phyloP scores from a whole-genome alignment of 257 asterid genomes.

The Verbascum thapsus region DNA sequence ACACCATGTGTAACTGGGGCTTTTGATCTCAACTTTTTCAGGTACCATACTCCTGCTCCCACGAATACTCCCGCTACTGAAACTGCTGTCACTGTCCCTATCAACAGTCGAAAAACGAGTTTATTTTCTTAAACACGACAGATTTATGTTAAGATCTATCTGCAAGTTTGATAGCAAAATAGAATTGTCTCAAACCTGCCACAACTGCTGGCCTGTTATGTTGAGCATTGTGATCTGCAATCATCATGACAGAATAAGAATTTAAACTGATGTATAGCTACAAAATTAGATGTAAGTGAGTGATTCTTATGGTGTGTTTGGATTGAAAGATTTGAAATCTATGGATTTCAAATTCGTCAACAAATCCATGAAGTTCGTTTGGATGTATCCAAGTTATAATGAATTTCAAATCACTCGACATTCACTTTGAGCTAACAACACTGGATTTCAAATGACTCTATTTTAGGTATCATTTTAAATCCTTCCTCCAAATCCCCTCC shows the following conservation, averaged over 20 bases:
- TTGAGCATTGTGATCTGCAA: slow-evolving; percentile 48
- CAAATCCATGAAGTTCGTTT: too few relatives aligned
- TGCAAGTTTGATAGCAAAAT: background rate
- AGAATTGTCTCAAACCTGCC: slow-evolving; percentile 54
- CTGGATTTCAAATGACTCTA: too few relatives aligned
- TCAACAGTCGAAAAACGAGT: background rate
- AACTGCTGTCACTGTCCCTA: slow-evolving; percentile 67
- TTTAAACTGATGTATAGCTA: background rate
- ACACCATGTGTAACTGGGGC: slow-evolving; percentile 95
- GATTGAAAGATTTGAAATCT: too few relatives aligned
- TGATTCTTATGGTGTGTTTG: background rate
- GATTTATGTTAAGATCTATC: too few relatives aligned
- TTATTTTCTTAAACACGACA: too few relatives aligned
- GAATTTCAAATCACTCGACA: too few relatives aligned
- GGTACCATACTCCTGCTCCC: slow-evolving; percentile 87
- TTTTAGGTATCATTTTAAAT: too few relatives aligned
- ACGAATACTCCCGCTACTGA: slow-evolving; percentile 81
- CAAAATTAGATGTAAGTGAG: background rate
- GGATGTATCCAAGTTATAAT: too few relatives aligned
- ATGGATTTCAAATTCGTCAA: too few relatives aligned
- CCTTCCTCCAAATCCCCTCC: too few relatives aligned
- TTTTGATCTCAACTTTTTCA: slow-evolving; percentile 68
- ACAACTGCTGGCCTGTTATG: slow-evolving; percentile 52
- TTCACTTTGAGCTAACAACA: too few relatives aligned
- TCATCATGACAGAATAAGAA: background rate